Evolutionary conservation across 768 basidiomycete species (phyloP).

Genomic region (Xerocomus spinulosus): DNA sequence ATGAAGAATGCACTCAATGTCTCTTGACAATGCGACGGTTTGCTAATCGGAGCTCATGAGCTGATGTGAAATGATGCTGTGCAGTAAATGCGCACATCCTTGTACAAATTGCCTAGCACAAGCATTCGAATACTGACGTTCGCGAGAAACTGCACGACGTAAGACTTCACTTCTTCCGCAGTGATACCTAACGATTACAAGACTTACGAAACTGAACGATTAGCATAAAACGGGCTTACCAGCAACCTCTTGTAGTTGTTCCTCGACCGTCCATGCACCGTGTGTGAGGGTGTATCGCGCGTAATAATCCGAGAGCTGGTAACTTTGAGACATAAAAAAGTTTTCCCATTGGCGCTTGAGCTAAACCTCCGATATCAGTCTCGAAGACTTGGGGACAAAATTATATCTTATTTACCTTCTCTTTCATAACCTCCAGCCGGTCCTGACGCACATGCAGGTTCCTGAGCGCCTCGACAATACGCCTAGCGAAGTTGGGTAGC

Average conservation of each 20-base stretch:
- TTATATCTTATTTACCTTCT: conserved; percentile 52
- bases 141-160: conserved; percentile 56
- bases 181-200: conserved; percentile 53
- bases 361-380: conserved; percentile 36
- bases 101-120: conserved; percentile 78
- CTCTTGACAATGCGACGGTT: conserved; percentile 66
- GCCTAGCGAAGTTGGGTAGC: conserved; percentile 63
- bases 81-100: conserved; percentile 53
- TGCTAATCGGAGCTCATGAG: conserved; percentile 45
- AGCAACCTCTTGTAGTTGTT: conserved; percentile 70
- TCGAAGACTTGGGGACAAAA: background rate
- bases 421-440: conserved; percentile 76
- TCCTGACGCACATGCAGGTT: conserved; percentile 60
- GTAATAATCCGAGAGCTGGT: conserved; percentile 74
- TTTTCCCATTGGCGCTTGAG: conserved; percentile 78
- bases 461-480: conserved; percentile 67
- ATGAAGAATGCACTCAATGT: conserved; percentile 62
- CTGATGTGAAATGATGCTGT: background rate
- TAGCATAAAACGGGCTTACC: conserved; percentile 42
- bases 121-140: conserved; percentile 68
- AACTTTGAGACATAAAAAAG: conserved; percentile 81
- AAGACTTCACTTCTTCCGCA: conserved; percentile 60
- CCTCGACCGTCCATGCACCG: conserved; percentile 69
- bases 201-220: background rate
- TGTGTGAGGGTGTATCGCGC: conserved; percentile 66